phyloP scores from a whole-genome alignment of 1,139 yeast species.

The Saccharomyces pastorianus region DNA sequence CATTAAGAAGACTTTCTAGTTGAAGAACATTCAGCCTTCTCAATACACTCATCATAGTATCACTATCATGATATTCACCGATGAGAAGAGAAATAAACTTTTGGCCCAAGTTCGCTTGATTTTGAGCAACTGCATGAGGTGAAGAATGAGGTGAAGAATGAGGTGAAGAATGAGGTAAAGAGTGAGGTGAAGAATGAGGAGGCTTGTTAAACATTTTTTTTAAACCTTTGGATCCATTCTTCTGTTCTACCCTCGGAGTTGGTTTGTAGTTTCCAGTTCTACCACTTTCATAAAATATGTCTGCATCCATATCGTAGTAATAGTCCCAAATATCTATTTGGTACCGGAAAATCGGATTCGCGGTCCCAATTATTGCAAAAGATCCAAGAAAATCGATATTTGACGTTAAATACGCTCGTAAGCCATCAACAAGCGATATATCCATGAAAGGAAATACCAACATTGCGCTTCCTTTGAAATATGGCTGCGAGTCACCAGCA shows the following conservation, averaged over 20 bases:
- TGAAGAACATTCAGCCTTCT: slow-evolving; percentile 23
- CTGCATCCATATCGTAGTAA: slow-evolving; percentile 25
- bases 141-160: too few species aligned
- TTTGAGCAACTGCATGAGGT: neutral
- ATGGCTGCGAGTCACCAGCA: slow-evolving; percentile 2
- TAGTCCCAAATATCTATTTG: slow-evolving; percentile 26
- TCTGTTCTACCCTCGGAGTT: slow-evolving; percentile 5
- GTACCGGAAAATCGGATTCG: slow-evolving; percentile 27
- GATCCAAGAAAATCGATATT: neutral
- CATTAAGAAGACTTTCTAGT: slow-evolving; percentile 11
- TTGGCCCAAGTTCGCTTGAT: slow-evolving; percentile 12
- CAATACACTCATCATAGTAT: slow-evolving; percentile 17
- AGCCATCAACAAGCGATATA: slow-evolving; percentile 21
- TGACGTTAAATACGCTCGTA: slow-evolving; percentile 11
- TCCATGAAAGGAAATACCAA: slow-evolving; percentile 28
- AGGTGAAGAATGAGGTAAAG: slow-evolving; percentile 1
- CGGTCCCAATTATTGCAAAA: slow-evolving; percentile 24
- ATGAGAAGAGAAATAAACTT: slow-evolving; percentile 13
- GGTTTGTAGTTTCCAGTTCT: slow-evolving; percentile 4
- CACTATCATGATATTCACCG: slow-evolving; percentile 19
- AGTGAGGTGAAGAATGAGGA: slow-evolving; percentile 2
- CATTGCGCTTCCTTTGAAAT: slow-evolving; percentile 11
- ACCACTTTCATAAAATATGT: slow-evolving; percentile 7
- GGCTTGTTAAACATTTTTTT: slow-evolving; percentile 10
- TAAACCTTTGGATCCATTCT: slow-evolving; percentile 4